Evolutionary conservation across 257 asterid species (phyloP), one percentile per base, ranked within the genome.

Genomic region (Ocimum tenuiflorum): DNA sequence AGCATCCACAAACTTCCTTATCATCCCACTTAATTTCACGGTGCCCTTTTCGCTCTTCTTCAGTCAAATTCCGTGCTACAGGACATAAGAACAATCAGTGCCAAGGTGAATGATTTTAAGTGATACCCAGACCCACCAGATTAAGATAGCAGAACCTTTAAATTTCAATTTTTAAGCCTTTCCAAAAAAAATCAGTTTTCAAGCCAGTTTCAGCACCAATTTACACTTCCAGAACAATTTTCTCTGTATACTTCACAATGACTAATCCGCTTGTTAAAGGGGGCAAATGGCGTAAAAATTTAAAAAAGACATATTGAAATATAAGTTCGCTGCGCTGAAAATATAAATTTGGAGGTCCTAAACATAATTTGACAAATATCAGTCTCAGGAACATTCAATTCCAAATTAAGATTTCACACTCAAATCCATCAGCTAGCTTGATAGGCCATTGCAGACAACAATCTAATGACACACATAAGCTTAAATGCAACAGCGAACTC

Each of bases 21-120:
- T 91, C 96, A 11, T 90, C 99, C 99, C 99, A 94, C 65, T 85
- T 88, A 17, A 90, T 73, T 78, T 94, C 99, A 58, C 82, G 83
- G 82, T 77, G 85, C 65, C 94, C 97, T 74, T 77, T 94, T 68
- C 85, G 85, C 85, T 94, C 91, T 72, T 90, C 99, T 64, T 88
- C 99, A 4, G 99, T 94, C 79, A 94, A 74, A 77, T 94, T 85
- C 8, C 99, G 96, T 13, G 95, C 99, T 94, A 76, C 41, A 68
- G 51, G 58, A 71, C 61, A 68, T 8, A 66, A 22, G 18, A 59
- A 57, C 19, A 7, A 29, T 55, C 49, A 24, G 63, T 57, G 2
- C 57, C 50, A 39, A 9, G 1, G 35, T 33, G 24, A 60, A 50
- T 10, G 18, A 29, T 13, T 43, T 59, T 52, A 4, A 60, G 17